Conservation (phyloP, 805 yeast species). For the Naumovozyma baii region DNA sequence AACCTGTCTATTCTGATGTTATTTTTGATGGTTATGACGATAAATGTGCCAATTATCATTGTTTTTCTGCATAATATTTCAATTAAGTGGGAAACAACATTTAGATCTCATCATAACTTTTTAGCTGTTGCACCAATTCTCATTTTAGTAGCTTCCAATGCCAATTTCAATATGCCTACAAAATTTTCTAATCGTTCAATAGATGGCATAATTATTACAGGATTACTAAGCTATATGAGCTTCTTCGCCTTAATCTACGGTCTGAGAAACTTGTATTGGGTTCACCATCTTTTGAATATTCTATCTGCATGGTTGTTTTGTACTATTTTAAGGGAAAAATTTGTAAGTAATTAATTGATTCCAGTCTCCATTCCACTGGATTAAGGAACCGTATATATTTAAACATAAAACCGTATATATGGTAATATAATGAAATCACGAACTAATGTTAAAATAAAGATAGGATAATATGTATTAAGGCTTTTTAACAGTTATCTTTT, state of each 20-base stretch:
- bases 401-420: no score
- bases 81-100: constrained; percentile 73
- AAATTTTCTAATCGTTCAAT: constrained; percentile 13
- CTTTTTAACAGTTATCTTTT: constrained; percentile 6
- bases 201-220: constrained; percentile 28
- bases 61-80: constrained; percentile 77
- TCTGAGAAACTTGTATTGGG: constrained; percentile 71
- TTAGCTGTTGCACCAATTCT: constrained; percentile 69
- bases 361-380: neutral
- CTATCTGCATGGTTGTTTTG: constrained; percentile 36
- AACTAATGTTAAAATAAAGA: neutral
- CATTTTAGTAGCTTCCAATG: constrained; percentile 44
- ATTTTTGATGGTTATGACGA: constrained; percentile 71
- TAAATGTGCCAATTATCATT: constrained; percentile 65
- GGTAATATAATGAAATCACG: neutral
- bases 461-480: neutral
- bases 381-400: no score
- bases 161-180: constrained; percentile 39
- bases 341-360: neutral
- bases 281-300: constrained; percentile 66
- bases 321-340: constrained; percentile 2
- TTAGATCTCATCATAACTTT: constrained; percentile 77
- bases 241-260: constrained; percentile 65
- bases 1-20: constrained; percentile 53
- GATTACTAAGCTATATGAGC: constrained; percentile 42